Evolutionary conservation across 129 eudicot species (phyloP).

Genomic region (Kitagawia praeruptora): DNA sequence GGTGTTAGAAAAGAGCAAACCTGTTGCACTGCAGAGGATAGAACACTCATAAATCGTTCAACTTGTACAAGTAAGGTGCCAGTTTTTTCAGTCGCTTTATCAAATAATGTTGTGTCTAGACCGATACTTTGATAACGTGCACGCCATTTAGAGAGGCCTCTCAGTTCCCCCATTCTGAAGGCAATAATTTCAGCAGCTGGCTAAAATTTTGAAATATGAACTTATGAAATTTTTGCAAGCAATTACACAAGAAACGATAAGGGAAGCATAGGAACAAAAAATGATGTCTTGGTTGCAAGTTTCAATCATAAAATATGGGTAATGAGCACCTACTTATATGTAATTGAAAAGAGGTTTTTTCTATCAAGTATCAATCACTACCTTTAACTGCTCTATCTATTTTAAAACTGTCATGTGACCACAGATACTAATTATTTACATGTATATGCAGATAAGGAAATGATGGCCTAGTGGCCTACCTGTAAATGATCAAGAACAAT

Average conservation of each 20-base stretch:
- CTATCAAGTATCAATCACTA: too few species aligned
- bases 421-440: background rate
- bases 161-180: conserved; percentile 87
- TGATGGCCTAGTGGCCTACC: conserved; percentile 38
- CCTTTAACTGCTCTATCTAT: too few species aligned
- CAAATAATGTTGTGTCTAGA: conserved; percentile 70
- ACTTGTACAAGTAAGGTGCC: conserved; percentile 77
- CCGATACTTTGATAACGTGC: conserved; percentile 76
- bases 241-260: background rate
- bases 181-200: conserved; percentile 97
- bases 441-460: conserved; percentile 6
- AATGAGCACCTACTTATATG: too few species aligned
- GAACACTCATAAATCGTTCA: conserved; percentile 70
- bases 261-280: background rate
- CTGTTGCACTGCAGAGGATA: conserved; percentile 88
- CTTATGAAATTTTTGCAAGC: background rate
- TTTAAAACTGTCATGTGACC: background rate
- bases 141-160: conserved; percentile 97
- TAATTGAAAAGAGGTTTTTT: too few species aligned
- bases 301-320: background rate
- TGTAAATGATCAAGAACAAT: conserved; percentile 83
- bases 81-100: conserved; percentile 72
- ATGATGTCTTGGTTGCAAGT: background rate
- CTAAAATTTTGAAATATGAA: conserved; percentile 31
- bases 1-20: conserved; percentile 23